These are phyloP conservation scores for Apiospora saccharicola DNA, from an alignment of 2,329 filamentous ascomycete genomes.

Conservation along the genomic window DNA sequence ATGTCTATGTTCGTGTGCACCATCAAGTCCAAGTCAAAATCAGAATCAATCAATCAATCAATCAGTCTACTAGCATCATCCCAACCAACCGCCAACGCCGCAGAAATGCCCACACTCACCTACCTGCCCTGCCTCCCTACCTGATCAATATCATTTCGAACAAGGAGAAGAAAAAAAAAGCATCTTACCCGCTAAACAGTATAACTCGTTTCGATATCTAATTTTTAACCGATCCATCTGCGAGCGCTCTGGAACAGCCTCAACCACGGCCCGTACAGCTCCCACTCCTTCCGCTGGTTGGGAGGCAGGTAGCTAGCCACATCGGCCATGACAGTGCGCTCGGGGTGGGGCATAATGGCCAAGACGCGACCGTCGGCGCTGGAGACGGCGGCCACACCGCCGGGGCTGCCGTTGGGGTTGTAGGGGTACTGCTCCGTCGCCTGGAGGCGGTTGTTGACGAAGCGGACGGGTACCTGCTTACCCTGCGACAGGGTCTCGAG, in stretches of 20 bases:
- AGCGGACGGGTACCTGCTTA: slow-evolving; percentile 79
- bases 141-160: neutral
- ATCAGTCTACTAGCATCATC: neutral
- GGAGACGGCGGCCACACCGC: slow-evolving; percentile 80
- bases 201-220: too few relatives aligned
- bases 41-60: neutral
- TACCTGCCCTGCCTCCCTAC: neutral
- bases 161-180: neutral
- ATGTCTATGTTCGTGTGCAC: neutral
- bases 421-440: slow-evolving; percentile 85
- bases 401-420: slow-evolving; percentile 83
- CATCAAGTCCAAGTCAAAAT: neutral
- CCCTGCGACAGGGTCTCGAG: slow-evolving; percentile 65
- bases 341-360: slow-evolving; percentile 93
- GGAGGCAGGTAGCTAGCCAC: slow-evolving; percentile 77
- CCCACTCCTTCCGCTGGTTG: slow-evolving; percentile 69
- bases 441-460: slow-evolving; percentile 81
- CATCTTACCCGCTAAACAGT: neutral
- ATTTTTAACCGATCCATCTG: slow-evolving; percentile 75
- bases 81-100: neutral
- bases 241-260: slow-evolving; percentile 88
- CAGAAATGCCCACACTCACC: neutral
- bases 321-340: slow-evolving; percentile 84
- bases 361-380: slow-evolving; percentile 81
- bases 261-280: slow-evolving; percentile 84